Conservation (phyloP, 1,139 yeast species). For the Saccharomyces hybrid region DNA sequence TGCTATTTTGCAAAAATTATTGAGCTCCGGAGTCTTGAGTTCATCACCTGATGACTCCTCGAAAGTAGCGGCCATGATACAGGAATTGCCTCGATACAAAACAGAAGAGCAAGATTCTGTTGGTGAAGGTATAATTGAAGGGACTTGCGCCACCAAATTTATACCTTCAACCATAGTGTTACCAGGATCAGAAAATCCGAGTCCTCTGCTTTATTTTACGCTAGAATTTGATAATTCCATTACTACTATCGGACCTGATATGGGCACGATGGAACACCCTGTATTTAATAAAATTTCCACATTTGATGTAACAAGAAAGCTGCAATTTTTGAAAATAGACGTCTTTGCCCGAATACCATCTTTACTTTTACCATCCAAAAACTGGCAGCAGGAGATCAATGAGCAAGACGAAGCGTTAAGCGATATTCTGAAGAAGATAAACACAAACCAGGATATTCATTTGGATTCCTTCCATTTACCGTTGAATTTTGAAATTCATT, state of each 20-base stretch:
- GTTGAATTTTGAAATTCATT: slow-evolving; percentile 32
- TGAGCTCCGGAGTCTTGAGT: slow-evolving; percentile 21
- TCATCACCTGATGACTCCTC: slow-evolving; percentile 7
- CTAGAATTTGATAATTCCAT: slow-evolving; percentile 75
- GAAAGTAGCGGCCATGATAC: slow-evolving; percentile 18
- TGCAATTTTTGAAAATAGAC: slow-evolving; percentile 52
- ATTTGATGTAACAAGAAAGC: slow-evolving; percentile 72
- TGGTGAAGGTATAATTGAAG: slow-evolving; percentile 21
- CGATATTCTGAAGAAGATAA: slow-evolving; percentile 32
- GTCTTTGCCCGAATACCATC: slow-evolving; percentile 71
- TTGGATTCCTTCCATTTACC: slow-evolving; percentile 30
- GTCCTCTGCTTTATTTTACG: slow-evolving; percentile 56
- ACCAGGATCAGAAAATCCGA: slow-evolving; percentile 41
- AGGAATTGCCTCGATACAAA: slow-evolving; percentile 19
- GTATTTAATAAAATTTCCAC: slow-evolving; percentile 81
- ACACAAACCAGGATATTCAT: slow-evolving; percentile 36
- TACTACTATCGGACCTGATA: slow-evolving; percentile 66
- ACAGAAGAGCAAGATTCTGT: slow-evolving; percentile 17
- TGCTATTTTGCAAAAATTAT: slow-evolving; percentile 22
- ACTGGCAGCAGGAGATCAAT: slow-evolving; percentile 29
- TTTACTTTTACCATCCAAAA: slow-evolving; percentile 43
- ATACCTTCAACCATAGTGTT: slow-evolving; percentile 62
- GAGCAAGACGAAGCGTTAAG: slow-evolving; percentile 19
- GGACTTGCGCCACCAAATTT: slow-evolving; percentile 33
- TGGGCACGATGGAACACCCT: slow-evolving; percentile 57